phyloP scores from a whole-genome alignment of 2,329 filamentous ascomycete species.

The Podosphaera aphanis region DNA sequence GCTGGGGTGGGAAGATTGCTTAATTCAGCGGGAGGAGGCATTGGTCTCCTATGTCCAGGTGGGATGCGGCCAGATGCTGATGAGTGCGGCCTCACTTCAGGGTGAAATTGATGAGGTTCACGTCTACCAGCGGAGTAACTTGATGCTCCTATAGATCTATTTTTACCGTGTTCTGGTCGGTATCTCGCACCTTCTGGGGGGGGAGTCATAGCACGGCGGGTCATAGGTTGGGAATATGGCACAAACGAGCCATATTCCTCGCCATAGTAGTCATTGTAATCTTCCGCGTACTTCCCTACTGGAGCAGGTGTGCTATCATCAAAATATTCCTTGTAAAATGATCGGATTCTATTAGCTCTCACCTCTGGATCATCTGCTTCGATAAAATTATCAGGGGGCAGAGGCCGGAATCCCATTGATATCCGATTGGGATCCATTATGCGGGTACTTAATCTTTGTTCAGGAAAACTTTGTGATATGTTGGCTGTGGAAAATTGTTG shows the following conservation, averaged over 20 bases:
- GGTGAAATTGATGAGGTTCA: slow-evolving; percentile 11
- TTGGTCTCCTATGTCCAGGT: slow-evolving; percentile 24
- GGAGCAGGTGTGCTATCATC: slow-evolving; percentile 43
- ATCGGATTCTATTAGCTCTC: slow-evolving; percentile 85
- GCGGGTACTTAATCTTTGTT: slow-evolving; percentile 28
- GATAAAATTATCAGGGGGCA: slow-evolving; percentile 62
- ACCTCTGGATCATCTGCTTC: slow-evolving; percentile 77
- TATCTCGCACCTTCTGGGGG: slow-evolving; percentile 34
- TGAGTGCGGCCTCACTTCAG: slow-evolving; percentile 35
- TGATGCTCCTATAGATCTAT: slow-evolving; percentile 26
- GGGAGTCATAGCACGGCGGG: slow-evolving; percentile 84
- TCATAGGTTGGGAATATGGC: slow-evolving; percentile 66
- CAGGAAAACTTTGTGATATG: slow-evolving; percentile 5
- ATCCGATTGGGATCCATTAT: slow-evolving; percentile 31
- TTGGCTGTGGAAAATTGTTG: no score
- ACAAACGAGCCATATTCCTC: slow-evolving; percentile 33
- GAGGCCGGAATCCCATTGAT: slow-evolving; percentile 56
- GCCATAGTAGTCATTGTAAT: slow-evolving; percentile 48
- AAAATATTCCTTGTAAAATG: slow-evolving; percentile 99
- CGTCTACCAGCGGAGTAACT: slow-evolving; percentile 5
- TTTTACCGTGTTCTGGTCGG: slow-evolving; percentile 19
- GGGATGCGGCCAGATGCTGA: slow-evolving; percentile 24
- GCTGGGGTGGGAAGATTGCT: slow-evolving; percentile 63
- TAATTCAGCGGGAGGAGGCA: slow-evolving; percentile 53
- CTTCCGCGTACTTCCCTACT: slow-evolving; percentile 41